Percentiles rank a stretch among this genome's conserved stretches.
phyloP scores from a whole-genome alignment of 148 eudicot genomes.

The Cornus suecica region DNA sequence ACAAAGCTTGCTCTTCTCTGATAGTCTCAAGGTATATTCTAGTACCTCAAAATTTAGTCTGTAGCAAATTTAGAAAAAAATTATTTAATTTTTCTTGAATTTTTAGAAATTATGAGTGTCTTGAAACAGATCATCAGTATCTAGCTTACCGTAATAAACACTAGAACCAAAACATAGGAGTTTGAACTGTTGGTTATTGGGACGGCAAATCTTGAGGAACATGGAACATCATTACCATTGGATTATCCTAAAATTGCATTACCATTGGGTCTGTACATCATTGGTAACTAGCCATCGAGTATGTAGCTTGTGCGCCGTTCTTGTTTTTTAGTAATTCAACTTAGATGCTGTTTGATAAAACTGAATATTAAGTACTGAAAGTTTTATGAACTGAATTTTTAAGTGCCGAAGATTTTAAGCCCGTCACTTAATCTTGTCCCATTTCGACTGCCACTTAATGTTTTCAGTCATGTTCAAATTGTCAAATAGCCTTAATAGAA shows the following conservation, averaged over 20 bases:
- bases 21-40: slow-evolving; percentile 74
- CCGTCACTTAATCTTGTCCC: too few species aligned
- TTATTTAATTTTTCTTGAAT: neutral
- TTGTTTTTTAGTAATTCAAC: neutral
- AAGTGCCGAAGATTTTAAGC: too few species aligned
- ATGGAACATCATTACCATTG: neutral
- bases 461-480: too few species aligned
- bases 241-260: neutral
- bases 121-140: neutral
- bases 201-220: neutral
- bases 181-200: neutral
- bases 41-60: neutral
- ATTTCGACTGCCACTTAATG: too few species aligned
- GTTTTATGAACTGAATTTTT: too few species aligned
- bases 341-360: too few species aligned
- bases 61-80: neutral
- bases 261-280: too few species aligned
- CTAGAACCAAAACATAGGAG: neutral
- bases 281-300: too few species aligned
- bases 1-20: slow-evolving; percentile 80
- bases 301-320: neutral
- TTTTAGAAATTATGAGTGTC: neutral
- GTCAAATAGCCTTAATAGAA: too few species aligned
- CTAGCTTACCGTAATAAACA: neutral
- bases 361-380: too few species aligned